Evolutionary conservation across 345 rosid species (phyloP), one percentile per base, ranked within the genome.

Genomic region (Tarenaya hassleriana): DNA sequence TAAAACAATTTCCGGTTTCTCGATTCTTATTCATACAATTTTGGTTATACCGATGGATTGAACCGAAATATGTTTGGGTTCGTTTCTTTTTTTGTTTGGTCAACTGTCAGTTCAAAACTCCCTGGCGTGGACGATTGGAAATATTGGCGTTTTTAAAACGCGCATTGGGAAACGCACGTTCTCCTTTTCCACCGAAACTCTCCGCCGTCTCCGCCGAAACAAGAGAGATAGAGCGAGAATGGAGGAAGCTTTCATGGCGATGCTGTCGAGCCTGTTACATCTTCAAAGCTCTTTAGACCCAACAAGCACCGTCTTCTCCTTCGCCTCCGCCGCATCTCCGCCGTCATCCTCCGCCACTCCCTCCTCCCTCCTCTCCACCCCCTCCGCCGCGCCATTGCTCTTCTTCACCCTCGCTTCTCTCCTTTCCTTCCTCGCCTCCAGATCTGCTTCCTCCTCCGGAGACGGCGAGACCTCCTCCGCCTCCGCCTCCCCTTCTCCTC

Each of bases 181-280:
- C 29, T 2, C 29, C 29, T 5, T 2, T 24, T 24, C 29, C 29
- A 24, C 3, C 29, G 5, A 24, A 24, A 24, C 29, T 24, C 29
- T 24, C 29, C 29, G 2, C 29, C 29, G 29, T 24, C 29, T 5
- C 29, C 5, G 49, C 45, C 49, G 18, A 32, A 7, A 11, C 13
- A 2, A 29, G 15, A 41, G 40, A 21, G 4, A 10, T 45, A 55
- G 63, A 43, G 63, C 39, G 52, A 38, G 37, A 50, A 92, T 92
- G 98, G 98, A 88, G 39, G 90, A 88, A 61, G 81, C 95, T 8
- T 71, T 92, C 68, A 50, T 85, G 79, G 39, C 87, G 56, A 78
- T 88, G 90, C 80, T 92, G 21, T 85, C 98, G 32, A 87, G 85
- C 45, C 91, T 92, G 43, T 81, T 92, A 19, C 98, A 88, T 65